Conservation (phyloP, 2,329 filamentous ascomycete species). For the Aspergillus sp. region DNA sequence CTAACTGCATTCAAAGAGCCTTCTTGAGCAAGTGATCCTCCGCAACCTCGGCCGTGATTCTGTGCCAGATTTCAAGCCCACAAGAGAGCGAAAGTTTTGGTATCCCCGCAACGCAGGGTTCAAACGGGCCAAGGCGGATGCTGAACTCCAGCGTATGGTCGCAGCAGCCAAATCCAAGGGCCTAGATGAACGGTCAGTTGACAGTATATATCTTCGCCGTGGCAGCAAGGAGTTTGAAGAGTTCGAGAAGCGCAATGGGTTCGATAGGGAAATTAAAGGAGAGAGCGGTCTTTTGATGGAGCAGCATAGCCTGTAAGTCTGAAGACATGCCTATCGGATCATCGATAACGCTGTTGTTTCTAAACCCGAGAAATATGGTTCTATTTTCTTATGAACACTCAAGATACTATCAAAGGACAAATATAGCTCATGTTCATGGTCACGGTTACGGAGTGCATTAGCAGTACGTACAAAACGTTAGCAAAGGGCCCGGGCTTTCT, state of each 20-base stretch:
- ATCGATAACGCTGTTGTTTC: neutral
- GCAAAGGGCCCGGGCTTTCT: no score
- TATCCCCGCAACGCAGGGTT: neutral
- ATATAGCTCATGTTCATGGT: no score
- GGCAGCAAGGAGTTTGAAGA: neutral
- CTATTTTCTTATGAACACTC: no score
- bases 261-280: neutral
- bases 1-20: neutral
- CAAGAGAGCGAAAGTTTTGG: neutral
- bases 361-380: no score
- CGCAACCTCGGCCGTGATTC: neutral
- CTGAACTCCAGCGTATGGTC: neutral
- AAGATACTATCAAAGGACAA: no score
- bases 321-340: no score
- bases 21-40: neutral
- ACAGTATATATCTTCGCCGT: neutral
- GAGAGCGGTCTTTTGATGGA: neutral
- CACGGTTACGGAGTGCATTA: no score
- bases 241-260: neutral
- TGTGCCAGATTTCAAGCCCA: neutral
- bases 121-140: neutral
- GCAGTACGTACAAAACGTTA: no score
- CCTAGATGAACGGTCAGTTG: neutral
- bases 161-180: neutral
- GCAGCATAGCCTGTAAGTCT: neutral